Evolutionary conservation across 768 basidiomycete species (phyloP).

Genomic region (Kwoniella sp.): DNA sequence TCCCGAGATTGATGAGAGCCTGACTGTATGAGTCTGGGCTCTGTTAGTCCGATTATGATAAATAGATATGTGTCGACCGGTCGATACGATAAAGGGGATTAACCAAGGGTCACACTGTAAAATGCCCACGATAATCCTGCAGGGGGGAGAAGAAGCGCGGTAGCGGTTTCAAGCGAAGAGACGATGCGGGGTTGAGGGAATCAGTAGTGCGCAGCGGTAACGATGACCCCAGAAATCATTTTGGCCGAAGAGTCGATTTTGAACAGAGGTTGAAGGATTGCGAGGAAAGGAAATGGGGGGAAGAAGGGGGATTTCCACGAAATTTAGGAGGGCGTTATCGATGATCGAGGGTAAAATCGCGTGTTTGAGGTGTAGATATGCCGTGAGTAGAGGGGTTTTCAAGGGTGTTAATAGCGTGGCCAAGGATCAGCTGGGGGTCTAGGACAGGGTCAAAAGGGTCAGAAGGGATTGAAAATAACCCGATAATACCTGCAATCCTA

Average conservation of each 20-base stretch:
- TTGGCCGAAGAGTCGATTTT: neutral
- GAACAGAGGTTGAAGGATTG: neutral
- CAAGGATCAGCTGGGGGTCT: neutral
- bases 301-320: neutral
- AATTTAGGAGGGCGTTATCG: neutral
- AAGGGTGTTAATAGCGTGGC: neutral
- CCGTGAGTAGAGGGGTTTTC: neutral
- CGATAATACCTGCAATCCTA: neutral
- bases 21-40: conserved; percentile 1
- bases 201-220: neutral
- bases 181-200: neutral
- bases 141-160: neutral
- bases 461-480: too few relatives aligned
- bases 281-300: neutral
- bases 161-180: neutral
- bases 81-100: conserved; percentile 5
- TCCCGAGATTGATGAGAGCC: neutral
- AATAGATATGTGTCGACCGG: neutral
- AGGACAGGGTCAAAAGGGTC: neutral
- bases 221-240: conserved; percentile 2
- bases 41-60: neutral
- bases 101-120: neutral
- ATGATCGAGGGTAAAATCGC: neutral
- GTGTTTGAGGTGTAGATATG: neutral
- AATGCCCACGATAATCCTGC: neutral